Percentiles rank a stretch among this genome's conserved stretches.
Conservation (phyloP, 2,329 filamentous ascomycete genomes). For the Fusarium agapanthi region DNA sequence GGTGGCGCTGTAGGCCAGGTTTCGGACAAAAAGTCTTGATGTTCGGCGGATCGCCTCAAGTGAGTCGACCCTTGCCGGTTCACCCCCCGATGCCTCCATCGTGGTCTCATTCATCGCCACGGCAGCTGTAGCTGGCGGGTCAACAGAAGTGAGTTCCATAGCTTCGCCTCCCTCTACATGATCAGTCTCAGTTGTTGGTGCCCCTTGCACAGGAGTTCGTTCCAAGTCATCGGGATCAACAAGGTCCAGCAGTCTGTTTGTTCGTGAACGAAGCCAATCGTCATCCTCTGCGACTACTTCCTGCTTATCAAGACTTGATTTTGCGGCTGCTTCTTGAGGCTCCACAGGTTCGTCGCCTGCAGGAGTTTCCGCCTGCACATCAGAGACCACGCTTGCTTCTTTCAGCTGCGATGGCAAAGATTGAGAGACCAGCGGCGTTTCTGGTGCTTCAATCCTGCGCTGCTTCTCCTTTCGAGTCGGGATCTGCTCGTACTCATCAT, state of each 20-base stretch:
- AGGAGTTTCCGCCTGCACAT: constrained; percentile 12
- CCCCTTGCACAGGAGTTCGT: constrained; percentile 32
- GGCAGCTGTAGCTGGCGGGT: constrained; percentile 24
- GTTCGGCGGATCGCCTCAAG: constrained; percentile 69
- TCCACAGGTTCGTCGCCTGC: constrained; percentile 33
- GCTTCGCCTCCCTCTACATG: constrained; percentile 27
- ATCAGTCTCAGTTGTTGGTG: constrained; percentile 17
- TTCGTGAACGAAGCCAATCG: constrained; percentile 92
- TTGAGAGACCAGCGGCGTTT: constrained; percentile 28
- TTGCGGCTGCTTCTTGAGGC: constrained; percentile 32
- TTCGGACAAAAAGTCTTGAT: constrained; percentile 85
- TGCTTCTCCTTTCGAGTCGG: constrained; percentile 62
- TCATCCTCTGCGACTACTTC: constrained; percentile 71
- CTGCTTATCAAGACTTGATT: constrained; percentile 35
- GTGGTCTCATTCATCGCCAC: constrained; percentile 40
- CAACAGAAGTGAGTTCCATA: constrained; percentile 20
- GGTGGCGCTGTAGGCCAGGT: constrained; percentile 81
- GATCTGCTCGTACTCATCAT: constrained; percentile 78
- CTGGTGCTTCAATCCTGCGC: constrained; percentile 47
- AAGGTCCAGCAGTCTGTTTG: constrained; percentile 85
- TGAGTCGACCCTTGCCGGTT: constrained; percentile 41
- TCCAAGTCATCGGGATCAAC: constrained; percentile 74
- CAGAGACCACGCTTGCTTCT: constrained; percentile 26
- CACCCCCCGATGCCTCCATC: constrained; percentile 35
- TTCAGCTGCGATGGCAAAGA: constrained; percentile 30